These are phyloP conservation scores for Saccharomycopsis fermentans DNA, from an alignment of 805 yeast species.

Conservation along the genomic window DNA sequence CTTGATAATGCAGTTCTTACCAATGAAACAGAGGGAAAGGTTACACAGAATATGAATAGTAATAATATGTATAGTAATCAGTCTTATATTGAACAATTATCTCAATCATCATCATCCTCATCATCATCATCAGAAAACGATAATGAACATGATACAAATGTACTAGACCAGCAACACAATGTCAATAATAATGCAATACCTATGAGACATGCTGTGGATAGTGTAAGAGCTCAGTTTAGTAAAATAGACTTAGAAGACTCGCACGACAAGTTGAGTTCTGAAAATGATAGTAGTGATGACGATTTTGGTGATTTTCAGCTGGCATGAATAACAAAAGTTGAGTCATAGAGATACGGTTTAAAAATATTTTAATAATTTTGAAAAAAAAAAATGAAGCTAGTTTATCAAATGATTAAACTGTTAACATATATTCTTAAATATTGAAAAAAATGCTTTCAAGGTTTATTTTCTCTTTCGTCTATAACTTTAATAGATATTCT, in stretches of 20 bases:
- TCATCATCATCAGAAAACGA: not conserved
- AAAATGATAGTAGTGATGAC: conserved; percentile 13
- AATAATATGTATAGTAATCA: not conserved
- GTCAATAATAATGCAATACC: not conserved
- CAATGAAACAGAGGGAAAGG: not conserved
- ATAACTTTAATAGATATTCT: too few species aligned
- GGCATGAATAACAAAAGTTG: not conserved
- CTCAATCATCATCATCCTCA: not conserved
- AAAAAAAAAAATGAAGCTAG: too few species aligned
- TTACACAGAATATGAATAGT: not conserved
- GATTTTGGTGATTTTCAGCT: conserved; percentile 18
- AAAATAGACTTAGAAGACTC: not conserved
- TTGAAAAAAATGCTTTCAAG: too few species aligned
- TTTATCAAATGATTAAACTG: too few species aligned
- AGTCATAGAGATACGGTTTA: too few species aligned
- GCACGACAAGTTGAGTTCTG: conserved; percentile 4
- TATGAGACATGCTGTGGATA: not conserved
- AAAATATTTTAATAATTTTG: too few species aligned
- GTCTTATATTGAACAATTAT: not conserved
- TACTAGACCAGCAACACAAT: not conserved
- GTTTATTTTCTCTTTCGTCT: too few species aligned
- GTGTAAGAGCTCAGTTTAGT: not conserved
- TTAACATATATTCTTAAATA: too few species aligned
- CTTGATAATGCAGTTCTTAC: not conserved
- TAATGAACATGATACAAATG: not conserved